These are phyloP conservation scores for Xylaria sp. DNA, from an alignment of 495 filamentous ascomycete genomes.

Conservation along the genomic window DNA sequence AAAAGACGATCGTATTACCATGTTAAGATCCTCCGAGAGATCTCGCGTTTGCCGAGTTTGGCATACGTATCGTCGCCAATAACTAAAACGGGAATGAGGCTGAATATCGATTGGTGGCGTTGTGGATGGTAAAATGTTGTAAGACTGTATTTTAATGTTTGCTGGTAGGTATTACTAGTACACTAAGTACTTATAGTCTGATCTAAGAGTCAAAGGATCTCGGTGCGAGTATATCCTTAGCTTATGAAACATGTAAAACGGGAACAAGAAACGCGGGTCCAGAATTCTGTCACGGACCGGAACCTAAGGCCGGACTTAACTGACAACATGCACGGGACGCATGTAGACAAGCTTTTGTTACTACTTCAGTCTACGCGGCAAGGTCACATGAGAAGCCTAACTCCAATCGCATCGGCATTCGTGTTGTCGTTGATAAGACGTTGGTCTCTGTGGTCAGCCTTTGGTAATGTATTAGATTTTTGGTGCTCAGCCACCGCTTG, in stretches of 20 bases:
- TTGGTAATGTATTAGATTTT: too few species aligned
- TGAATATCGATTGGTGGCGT: background rate
- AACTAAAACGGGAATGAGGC: background rate
- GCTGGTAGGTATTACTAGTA: background rate
- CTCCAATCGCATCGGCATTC: background rate
- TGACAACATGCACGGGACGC: constrained; percentile 17
- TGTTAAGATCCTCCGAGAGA: background rate
- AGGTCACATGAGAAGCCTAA: background rate
- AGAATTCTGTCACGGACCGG: constrained; percentile 1
- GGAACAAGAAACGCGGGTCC: constrained; percentile 6
- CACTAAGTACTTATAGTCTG: background rate
- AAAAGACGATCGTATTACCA: background rate
- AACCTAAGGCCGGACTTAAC: background rate
- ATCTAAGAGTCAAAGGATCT: background rate
- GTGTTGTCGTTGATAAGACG: too few species aligned
- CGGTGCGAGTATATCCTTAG: background rate
- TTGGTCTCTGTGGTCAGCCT: background rate
- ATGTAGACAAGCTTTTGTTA: background rate
- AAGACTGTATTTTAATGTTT: background rate
- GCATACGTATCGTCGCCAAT: background rate
- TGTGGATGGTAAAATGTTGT: background rate
- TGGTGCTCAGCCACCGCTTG: constrained; percentile 7
- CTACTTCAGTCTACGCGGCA: background rate
- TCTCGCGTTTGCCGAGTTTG: background rate
- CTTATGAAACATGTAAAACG: constrained; percentile 1